These are phyloP conservation scores for Saccharomyces eubayanus DNA, from an alignment of 805 yeast species.

Conservation along the genomic window DNA sequence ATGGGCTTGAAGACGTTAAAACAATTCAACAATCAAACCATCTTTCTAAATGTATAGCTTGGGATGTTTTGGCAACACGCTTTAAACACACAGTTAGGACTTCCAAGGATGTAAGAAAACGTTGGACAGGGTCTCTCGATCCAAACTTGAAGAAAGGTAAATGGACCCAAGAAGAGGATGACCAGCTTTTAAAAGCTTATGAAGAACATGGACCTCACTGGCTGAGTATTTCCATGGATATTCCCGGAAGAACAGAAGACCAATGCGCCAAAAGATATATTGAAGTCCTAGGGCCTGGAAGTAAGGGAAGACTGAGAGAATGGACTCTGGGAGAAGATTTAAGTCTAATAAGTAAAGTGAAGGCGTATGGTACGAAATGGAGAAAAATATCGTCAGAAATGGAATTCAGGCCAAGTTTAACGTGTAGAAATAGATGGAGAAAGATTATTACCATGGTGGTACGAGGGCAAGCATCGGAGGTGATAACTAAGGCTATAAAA, in stretches of 20 bases:
- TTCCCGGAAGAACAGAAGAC: conserved; percentile 84
- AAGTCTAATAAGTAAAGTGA: conserved; percentile 56
- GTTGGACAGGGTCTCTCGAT: conserved; percentile 82
- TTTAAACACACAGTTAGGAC: conserved; percentile 46
- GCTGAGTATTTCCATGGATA: conserved; percentile 71
- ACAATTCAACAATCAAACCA: conserved; percentile 23
- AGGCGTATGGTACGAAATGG: conserved; percentile 80
- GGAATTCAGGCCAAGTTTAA: conserved; percentile 74
- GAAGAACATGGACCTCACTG: conserved; percentile 68
- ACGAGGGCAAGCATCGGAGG: conserved; percentile 50
- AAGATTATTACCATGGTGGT: conserved; percentile 71
- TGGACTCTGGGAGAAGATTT: conserved; percentile 80
- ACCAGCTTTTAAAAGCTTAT: conserved; percentile 52
- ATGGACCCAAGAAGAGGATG: conserved; percentile 82
- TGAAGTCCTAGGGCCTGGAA: conserved; percentile 78
- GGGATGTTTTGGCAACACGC: conserved; percentile 51
- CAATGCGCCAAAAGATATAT: conserved; percentile 89
- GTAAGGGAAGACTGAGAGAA: conserved; percentile 64
- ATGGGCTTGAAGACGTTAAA: conserved; percentile 29
- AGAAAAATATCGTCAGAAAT: conserved; percentile 64
- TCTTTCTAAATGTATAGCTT: conserved; percentile 37
- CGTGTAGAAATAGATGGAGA: conserved; percentile 90
- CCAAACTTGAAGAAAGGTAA: conserved; percentile 76
- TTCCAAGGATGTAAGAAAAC: conserved; percentile 73
- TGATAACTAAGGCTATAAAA: conserved; percentile 52